Conservation (phyloP, 1,139 yeast species). For the Candida labiduridarum region DNA sequence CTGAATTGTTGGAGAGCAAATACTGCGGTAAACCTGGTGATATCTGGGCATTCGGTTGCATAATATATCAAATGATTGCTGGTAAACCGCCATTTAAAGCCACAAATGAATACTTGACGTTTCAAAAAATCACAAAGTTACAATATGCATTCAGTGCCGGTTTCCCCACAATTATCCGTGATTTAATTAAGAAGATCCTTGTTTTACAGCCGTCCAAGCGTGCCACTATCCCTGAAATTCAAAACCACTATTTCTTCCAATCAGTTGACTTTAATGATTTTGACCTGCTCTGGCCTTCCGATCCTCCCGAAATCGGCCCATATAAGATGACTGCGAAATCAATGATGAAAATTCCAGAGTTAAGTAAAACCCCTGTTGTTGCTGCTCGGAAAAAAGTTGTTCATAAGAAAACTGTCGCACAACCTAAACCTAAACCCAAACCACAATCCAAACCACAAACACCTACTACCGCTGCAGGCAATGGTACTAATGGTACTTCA, state of each 20-base stretch:
- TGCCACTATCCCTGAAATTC: constrained; percentile 39
- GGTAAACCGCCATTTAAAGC: constrained; percentile 85
- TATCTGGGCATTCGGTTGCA: constrained; percentile 84
- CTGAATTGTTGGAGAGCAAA: constrained; percentile 68
- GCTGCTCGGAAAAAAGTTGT: constrained; percentile 17
- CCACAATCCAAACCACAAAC: constrained; percentile 6
- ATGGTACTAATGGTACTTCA: constrained; percentile 3
- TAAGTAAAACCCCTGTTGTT: constrained; percentile 29
- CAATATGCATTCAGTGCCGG: constrained; percentile 68
- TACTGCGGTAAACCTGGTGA: constrained; percentile 77
- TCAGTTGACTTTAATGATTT: constrained; percentile 66
- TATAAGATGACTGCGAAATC: constrained; percentile 56
- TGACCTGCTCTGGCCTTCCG: constrained; percentile 64
- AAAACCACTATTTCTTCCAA: constrained; percentile 70
- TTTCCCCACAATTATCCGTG: constrained; percentile 50
- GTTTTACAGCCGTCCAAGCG: constrained; percentile 49
- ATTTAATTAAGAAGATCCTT: constrained; percentile 46
- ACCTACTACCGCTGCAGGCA: constrained; percentile 8
- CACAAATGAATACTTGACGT: constrained; percentile 71
- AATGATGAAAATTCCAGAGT: constrained; percentile 57
- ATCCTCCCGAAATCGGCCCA: constrained; percentile 80
- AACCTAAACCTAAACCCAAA: constrained; percentile 6
- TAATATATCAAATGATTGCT: constrained; percentile 71
- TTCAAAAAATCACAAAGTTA: constrained; percentile 50
- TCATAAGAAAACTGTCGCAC: constrained; percentile 12